Evolutionary conservation across 2,329 filamentous ascomycete species (phyloP).

Genomic region (Catunica adiposa): DNA sequence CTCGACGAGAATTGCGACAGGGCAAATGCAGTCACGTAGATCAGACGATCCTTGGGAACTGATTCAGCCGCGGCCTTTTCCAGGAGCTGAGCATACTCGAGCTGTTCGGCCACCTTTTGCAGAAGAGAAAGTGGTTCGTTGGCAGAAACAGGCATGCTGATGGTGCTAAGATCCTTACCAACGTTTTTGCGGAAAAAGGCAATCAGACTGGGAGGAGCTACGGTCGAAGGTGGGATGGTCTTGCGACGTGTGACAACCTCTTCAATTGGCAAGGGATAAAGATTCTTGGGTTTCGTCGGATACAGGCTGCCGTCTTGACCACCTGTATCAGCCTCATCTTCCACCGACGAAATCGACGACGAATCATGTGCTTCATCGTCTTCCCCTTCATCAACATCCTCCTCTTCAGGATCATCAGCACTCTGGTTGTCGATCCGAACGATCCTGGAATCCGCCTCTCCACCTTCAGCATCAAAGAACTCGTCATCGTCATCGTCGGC

Average conservation of each 20-base stretch:
- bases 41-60: conserved; percentile 49
- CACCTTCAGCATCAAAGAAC: conserved; percentile 82
- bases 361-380: conserved; percentile 37
- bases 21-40: conserved; percentile 81
- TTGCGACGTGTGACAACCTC: conserved; percentile 47
- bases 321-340: conserved; percentile 39
- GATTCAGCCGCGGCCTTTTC: conserved; percentile 53
- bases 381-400: conserved; percentile 29
- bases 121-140: conserved; percentile 85
- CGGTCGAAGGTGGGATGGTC: conserved; percentile 56
- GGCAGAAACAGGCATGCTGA: conserved; percentile 92
- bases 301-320: conserved; percentile 52
- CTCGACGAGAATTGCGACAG: conserved; percentile 69
- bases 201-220: conserved; percentile 76
- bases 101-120: conserved; percentile 74
- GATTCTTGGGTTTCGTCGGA: conserved; percentile 56
- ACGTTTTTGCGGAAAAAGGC: conserved; percentile 94
- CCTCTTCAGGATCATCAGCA: conserved; percentile 46
- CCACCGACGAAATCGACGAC: conserved; percentile 43
- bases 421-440: conserved; percentile 49
- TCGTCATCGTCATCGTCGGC: conserved; percentile 43
- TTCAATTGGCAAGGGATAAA: conserved; percentile 60
- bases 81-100: conserved; percentile 79
- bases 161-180: conserved; percentile 89
- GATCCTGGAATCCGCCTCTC: conserved; percentile 45